Evolutionary conservation across 495 filamentous ascomycete genomes (phyloP).

Genomic region (Aspergillus ellipticus): DNA sequence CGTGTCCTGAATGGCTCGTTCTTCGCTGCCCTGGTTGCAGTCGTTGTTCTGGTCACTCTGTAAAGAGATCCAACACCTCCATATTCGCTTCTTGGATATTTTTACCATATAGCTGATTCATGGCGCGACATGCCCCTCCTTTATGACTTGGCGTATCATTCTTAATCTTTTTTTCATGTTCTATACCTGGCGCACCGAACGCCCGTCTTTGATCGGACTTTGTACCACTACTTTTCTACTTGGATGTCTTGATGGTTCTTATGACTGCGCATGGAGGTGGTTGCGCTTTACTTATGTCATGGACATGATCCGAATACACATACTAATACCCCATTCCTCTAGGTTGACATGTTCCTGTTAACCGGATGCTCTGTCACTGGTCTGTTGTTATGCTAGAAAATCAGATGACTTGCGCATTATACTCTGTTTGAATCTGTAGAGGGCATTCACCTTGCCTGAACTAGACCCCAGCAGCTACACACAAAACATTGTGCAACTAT

Average conservation of each 20-base stretch:
- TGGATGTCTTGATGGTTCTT: slow-evolving; percentile 18
- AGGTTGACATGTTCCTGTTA: not conserved
- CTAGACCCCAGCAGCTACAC: no score
- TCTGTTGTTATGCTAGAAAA: slow-evolving; percentile 1
- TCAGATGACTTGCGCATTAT: not conserved
- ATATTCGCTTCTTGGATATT: slow-evolving; percentile 20
- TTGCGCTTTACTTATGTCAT: slow-evolving; percentile 6
- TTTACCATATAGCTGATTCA: slow-evolving; percentile 16
- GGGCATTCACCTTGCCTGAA: no score
- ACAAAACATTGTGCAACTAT: no score
- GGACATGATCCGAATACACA: slow-evolving; percentile 3
- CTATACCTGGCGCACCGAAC: slow-evolving; percentile 14
- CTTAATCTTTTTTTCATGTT: slow-evolving; percentile 13
- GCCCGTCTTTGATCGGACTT: not conserved
- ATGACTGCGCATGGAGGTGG: slow-evolving; percentile 14
- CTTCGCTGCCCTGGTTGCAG: slow-evolving; percentile 54
- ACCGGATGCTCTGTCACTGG: not conserved
- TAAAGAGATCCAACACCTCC: slow-evolving; percentile 29
- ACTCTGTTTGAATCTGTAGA: not conserved
- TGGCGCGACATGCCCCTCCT: slow-evolving; percentile 8
- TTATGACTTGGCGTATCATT: slow-evolving; percentile 8
- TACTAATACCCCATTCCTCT: slow-evolving; percentile 10
- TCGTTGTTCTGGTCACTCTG: slow-evolving; percentile 52
- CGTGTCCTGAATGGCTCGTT: slow-evolving; percentile 49
- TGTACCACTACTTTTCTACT: slow-evolving; percentile 1